Evolutionary conservation across 108 stramenopile species (phyloP).

Genomic region (Skeletonema marinoi): DNA sequence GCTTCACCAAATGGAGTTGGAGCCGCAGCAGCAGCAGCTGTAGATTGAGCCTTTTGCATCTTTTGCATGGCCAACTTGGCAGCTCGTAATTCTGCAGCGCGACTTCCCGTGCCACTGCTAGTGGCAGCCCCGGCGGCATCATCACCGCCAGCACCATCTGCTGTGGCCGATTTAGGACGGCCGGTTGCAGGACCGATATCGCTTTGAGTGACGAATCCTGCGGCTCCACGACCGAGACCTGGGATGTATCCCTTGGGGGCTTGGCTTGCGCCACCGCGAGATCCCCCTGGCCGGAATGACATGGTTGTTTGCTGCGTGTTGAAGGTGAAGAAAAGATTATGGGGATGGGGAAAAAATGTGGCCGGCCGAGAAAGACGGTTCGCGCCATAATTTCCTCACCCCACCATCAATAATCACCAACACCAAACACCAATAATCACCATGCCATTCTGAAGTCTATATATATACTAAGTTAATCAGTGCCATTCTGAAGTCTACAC

Average conservation of each 20-base stretch:
- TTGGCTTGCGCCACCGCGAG: constrained; percentile 17
- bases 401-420: too few species aligned
- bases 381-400: too few species aligned
- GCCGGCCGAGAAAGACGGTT: too few species aligned
- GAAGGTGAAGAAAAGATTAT: too few species aligned
- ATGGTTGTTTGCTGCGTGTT: not conserved
- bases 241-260: constrained; percentile 92
- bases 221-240: constrained; percentile 95
- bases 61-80: constrained; percentile 54
- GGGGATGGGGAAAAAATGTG: too few species aligned
- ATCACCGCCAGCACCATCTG: constrained; percentile 22
- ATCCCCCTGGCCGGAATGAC: constrained; percentile 22
- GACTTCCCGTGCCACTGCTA: constrained; percentile 36
- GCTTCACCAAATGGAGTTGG: constrained; percentile 66
- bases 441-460: too few species aligned
- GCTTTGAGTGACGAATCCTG: constrained; percentile 96
- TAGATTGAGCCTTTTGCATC: constrained; percentile 46
- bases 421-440: too few species aligned
- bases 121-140: constrained; percentile 43
- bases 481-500: too few species aligned
- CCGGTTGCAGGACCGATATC: constrained; percentile 89
- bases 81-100: constrained; percentile 51
- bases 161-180: constrained; percentile 16
- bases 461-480: too few species aligned
- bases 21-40: constrained; percentile 5